Percentiles rank a stretch among this genome's conserved stretches.
These are phyloP conservation scores for Penicillium arizonense DNA, from an alignment of 495 filamentous ascomycete genomes.

Conservation along the genomic window DNA sequence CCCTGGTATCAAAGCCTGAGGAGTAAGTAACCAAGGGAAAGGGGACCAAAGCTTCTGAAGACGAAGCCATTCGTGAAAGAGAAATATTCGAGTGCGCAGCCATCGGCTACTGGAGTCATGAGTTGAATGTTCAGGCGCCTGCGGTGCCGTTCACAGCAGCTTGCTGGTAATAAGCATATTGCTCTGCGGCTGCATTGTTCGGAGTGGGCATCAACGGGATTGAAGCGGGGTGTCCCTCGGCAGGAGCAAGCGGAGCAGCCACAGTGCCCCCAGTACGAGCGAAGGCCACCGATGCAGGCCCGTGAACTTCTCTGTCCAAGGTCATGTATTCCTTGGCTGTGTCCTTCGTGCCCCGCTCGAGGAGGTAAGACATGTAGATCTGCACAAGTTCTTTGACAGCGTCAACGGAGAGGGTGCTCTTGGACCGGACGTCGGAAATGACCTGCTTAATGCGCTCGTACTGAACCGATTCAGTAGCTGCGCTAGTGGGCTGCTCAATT, in stretches of 20 bases:
- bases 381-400: conserved; percentile 75
- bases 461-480: conserved; percentile 61
- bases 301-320: conserved; percentile 84
- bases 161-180: conserved; percentile 44
- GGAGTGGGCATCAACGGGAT: conserved; percentile 13
- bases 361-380: conserved; percentile 79
- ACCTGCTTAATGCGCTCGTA: conserved; percentile 77
- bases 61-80: conserved; percentile 15
- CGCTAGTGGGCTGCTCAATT: conserved; percentile 76
- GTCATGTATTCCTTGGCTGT: conserved; percentile 82
- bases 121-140: conserved; percentile 7
- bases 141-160: conserved; percentile 32
- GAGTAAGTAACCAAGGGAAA: conserved; percentile 7
- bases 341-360: conserved; percentile 78
- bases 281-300: conserved; percentile 46
- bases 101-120: not conserved
- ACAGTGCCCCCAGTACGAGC: conserved; percentile 32
- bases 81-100: conserved; percentile 8
- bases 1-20: conserved; percentile 18
- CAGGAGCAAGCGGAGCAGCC: conserved; percentile 11
- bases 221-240: conserved; percentile 13
- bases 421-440: conserved; percentile 70
- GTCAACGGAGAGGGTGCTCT: conserved; percentile 66
- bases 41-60: conserved; percentile 2
- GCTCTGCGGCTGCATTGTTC: conserved; percentile 22